Evolutionary conservation across 2,329 filamentous ascomycete genomes (phyloP).

Genomic region (Fusarium lyarnte): DNA sequence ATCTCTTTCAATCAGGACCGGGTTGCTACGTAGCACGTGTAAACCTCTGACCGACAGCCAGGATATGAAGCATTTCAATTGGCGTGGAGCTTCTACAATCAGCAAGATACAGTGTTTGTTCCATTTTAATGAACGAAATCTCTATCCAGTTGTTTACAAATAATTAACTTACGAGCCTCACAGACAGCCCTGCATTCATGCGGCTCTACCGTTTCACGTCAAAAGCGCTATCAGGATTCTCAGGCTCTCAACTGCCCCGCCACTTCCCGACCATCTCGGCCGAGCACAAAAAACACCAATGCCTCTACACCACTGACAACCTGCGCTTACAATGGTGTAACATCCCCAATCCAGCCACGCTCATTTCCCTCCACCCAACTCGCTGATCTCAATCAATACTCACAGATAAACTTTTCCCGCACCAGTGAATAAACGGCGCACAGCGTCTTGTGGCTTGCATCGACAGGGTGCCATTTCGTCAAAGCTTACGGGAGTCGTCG

Average conservation of each 20-base stretch:
- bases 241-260: background rate
- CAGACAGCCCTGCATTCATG: background rate
- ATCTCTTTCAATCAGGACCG: too few relatives aligned
- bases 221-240: background rate
- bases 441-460: background rate
- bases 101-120: background rate
- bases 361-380: background rate
- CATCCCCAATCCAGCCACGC: background rate
- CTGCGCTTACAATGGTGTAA: background rate
- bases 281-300: background rate
- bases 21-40: too few relatives aligned
- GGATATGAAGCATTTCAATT: too few relatives aligned
- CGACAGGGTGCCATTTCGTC: background rate
- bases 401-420: background rate
- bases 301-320: background rate
- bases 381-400: background rate
- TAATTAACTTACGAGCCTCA: background rate
- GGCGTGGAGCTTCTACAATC: too few relatives aligned
- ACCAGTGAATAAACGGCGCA: background rate
- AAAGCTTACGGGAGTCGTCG: background rate
- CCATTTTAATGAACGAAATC: rapidly evolving
- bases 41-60: background rate
- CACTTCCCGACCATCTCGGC: background rate
- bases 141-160: background rate
- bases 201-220: background rate